phyloP scores from a whole-genome alignment of 1,284 basidiomycete genomes.

The Cystobasidium sp. region DNA sequence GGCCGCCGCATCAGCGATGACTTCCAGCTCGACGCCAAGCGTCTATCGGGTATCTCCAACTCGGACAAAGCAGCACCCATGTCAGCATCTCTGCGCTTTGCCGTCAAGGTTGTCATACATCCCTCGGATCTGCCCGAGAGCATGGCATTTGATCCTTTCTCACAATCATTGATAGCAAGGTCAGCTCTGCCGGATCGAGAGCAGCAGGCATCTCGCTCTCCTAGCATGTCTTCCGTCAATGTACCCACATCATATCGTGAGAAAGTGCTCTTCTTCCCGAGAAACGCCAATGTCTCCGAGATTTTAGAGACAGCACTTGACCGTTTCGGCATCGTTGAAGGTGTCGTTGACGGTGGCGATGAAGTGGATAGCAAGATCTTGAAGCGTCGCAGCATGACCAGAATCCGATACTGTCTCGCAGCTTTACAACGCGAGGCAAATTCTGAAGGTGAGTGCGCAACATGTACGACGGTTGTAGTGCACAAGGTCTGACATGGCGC shows the following conservation, averaged over 20 bases:
- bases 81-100: slow-evolving; percentile 78
- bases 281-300: slow-evolving; percentile 93
- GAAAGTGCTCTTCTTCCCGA: slow-evolving; percentile 83
- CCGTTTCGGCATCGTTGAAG: slow-evolving; percentile 88
- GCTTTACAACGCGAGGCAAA: slow-evolving; percentile 54
- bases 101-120: slow-evolving; percentile 82
- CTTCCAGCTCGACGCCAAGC: slow-evolving; percentile 49
- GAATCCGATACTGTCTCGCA: slow-evolving; percentile 79
- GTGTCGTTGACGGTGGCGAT: slow-evolving; percentile 95
- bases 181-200: slow-evolving; percentile 50
- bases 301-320: slow-evolving; percentile 91
- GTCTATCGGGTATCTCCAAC: slow-evolving; percentile 66
- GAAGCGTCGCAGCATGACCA: slow-evolving; percentile 74
- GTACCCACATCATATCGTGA: slow-evolving; percentile 54
- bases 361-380: slow-evolving; percentile 89
- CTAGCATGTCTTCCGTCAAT: neutral
- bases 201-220: slow-evolving; percentile 11
- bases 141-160: slow-evolving; percentile 86
- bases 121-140: slow-evolving; percentile 89
- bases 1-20: slow-evolving; percentile 49
- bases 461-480: neutral
- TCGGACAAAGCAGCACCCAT: slow-evolving; percentile 61
- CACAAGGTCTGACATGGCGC: neutral
- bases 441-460: neutral
- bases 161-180: slow-evolving; percentile 86